Evolutionary conservation across 2,329 filamentous ascomycete genomes (phyloP).

Genomic region (Ascochyta pisi): DNA sequence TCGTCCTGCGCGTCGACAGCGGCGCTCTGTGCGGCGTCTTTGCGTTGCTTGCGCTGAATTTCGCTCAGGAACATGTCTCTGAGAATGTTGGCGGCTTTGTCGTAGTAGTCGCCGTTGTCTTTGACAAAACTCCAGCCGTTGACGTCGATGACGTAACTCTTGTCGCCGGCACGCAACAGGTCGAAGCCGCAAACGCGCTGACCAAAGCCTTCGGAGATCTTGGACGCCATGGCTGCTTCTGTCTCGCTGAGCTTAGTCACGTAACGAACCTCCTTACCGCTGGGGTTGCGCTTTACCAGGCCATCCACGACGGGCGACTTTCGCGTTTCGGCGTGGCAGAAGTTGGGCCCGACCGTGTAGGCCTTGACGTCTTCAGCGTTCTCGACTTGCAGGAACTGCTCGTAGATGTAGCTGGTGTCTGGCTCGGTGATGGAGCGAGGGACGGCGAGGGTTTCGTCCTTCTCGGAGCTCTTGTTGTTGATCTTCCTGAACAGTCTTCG

Average conservation of each 20-base stretch:
- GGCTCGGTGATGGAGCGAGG: conserved; percentile 84
- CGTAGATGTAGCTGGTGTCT: conserved; percentile 88
- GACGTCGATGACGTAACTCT: conserved; percentile 97
- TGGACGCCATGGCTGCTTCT: conserved; percentile 85
- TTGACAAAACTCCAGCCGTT: conserved; percentile 99
- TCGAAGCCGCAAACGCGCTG: conserved; percentile 97
- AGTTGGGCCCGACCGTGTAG: conserved; percentile 91
- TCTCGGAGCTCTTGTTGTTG: conserved; percentile 98
- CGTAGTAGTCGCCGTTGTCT: conserved; percentile 98
- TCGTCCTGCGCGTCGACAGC: conserved; percentile 47
- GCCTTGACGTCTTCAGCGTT: conserved; percentile 99
- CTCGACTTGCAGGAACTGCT: conserved; percentile 95
- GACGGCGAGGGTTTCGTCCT: conserved; percentile 75
- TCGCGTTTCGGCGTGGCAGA: conserved; percentile 94
- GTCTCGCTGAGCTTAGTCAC: conserved; percentile 83
- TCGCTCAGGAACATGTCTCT: conserved; percentile 88
- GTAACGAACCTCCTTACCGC: conserved; percentile 96
- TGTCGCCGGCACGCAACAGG: conserved; percentile 82
- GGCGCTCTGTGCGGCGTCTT: conserved; percentile 46
- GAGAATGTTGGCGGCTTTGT: conserved; percentile 85
- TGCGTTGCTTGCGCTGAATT: conserved; percentile 65
- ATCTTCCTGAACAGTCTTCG: conserved; percentile 94
- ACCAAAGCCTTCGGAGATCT: conserved; percentile 89
- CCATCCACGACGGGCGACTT: conserved; percentile 98
- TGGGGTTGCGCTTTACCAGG: conserved; percentile 91